Evolutionary conservation across 352 stramenopile genomes (phyloP).

Genomic region (Lagenidium giganteum): DNA sequence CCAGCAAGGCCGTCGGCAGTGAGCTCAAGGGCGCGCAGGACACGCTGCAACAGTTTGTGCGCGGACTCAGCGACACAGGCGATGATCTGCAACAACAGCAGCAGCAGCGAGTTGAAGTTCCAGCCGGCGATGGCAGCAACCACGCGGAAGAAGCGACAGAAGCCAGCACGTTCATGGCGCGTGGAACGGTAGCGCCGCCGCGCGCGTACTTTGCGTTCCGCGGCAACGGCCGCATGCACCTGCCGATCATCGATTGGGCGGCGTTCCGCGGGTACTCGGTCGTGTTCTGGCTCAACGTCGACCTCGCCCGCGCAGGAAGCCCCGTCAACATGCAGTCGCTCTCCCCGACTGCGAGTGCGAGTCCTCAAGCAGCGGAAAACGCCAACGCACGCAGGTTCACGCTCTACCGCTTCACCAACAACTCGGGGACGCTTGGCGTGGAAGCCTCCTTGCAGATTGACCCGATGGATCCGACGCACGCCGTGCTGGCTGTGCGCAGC

Average conservation of each 20-base stretch:
- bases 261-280: conserved; percentile 78
- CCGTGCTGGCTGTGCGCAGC: conserved; percentile 53
- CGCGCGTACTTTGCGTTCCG: conserved; percentile 63
- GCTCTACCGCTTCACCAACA: conserved; percentile 72
- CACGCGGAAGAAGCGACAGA: too few relatives aligned
- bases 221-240: conserved; percentile 56
- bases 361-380: not conserved
- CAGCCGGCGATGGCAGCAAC: too few relatives aligned
- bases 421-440: conserved; percentile 54
- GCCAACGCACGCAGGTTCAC: too few relatives aligned
- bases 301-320: too few relatives aligned
- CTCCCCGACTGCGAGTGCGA: conserved; percentile 5
- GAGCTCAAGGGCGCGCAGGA: too few relatives aligned
- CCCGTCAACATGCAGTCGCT: conserved; percentile 17
- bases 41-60: too few relatives aligned
- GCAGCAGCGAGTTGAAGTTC: too few relatives aligned
- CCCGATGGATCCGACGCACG: conserved; percentile 12
- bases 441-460: conserved; percentile 59
- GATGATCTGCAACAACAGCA: too few relatives aligned
- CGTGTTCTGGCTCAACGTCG: conserved; percentile 66
- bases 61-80: too few relatives aligned
- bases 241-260: conserved; percentile 76
- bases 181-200: conserved; percentile 36
- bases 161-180: too few relatives aligned
- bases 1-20: too few relatives aligned